These are phyloP conservation scores for Thermothielavioides terrestris DNA, from an alignment of 495 filamentous ascomycete species.

Conservation along the genomic window DNA sequence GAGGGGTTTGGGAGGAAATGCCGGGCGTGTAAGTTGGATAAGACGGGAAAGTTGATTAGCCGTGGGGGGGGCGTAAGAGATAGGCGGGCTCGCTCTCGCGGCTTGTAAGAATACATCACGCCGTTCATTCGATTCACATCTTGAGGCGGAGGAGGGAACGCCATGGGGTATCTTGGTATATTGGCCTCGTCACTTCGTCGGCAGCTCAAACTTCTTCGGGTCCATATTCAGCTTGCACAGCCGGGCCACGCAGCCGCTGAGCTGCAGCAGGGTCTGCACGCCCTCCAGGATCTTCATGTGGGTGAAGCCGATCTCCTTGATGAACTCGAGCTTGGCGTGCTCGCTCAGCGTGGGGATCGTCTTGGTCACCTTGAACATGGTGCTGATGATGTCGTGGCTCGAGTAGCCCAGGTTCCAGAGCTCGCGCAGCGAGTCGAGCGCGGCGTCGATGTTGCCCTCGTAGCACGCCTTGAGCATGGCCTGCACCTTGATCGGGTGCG, in stretches of 20 bases:
- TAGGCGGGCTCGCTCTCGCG: too few relatives aligned
- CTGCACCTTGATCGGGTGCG: slow-evolving; percentile 96
- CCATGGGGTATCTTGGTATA: slow-evolving; percentile 5
- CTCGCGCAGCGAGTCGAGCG: slow-evolving; percentile 79
- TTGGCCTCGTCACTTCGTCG: slow-evolving; percentile 27
- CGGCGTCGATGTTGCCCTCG: slow-evolving; percentile 80
- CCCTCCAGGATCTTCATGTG: slow-evolving; percentile 98
- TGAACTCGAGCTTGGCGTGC: slow-evolving; percentile 90
- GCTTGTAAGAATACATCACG: too few relatives aligned
- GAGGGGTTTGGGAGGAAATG: not conserved
- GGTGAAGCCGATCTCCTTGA: slow-evolving; percentile 96
- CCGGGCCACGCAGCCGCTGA: slow-evolving; percentile 83
- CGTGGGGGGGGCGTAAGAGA: too few relatives aligned
- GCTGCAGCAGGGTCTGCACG: slow-evolving; percentile 86
- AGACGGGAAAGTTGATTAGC: not conserved
- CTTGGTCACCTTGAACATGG: slow-evolving; percentile 98
- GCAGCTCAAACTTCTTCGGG: slow-evolving; percentile 65
- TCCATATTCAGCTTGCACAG: slow-evolving; percentile 95
- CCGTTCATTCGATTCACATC: too few relatives aligned
- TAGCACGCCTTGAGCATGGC: slow-evolving; percentile 96
- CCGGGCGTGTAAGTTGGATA: not conserved
- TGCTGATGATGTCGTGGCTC: slow-evolving; percentile 94
- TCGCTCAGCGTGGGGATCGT: slow-evolving; percentile 82
- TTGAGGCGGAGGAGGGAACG: too few relatives aligned
- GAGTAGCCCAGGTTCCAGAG: slow-evolving; percentile 92